phyloP scores from a whole-genome alignment of 1,284 basidiomycete genomes.

The Leccinum fallax region DNA sequence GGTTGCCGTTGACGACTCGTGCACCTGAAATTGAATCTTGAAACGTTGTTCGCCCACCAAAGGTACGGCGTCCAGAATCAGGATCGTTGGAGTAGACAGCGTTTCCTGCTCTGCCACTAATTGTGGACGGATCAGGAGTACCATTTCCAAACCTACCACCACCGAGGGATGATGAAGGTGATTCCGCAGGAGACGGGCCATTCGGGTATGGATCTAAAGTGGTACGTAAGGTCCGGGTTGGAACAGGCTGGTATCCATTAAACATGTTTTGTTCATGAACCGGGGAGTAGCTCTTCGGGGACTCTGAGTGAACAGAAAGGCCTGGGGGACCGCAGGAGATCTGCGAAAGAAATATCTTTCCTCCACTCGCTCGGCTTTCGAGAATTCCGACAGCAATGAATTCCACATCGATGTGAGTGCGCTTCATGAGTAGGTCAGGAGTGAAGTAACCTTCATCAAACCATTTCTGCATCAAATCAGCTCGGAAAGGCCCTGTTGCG shows the following conservation, averaged over 20 bases:
- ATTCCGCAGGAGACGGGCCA: slow-evolving; percentile 59
- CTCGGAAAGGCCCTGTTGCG: slow-evolving; percentile 85
- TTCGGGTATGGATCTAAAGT: slow-evolving; percentile 62
- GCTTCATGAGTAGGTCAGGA: slow-evolving; percentile 83
- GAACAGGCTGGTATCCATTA: slow-evolving; percentile 64
- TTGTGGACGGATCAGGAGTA: slow-evolving; percentile 67
- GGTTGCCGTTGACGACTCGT: slow-evolving; percentile 38
- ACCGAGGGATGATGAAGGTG: slow-evolving; percentile 70
- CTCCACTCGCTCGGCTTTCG: slow-evolving; percentile 49
- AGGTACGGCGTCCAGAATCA: slow-evolving; percentile 35
- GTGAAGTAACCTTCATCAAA: slow-evolving; percentile 90
- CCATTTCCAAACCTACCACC: slow-evolving; percentile 59
- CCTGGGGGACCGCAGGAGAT: slow-evolving; percentile 54
- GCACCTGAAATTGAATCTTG: slow-evolving; percentile 39
- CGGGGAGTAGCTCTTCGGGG: slow-evolving; percentile 38
- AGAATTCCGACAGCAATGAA: slow-evolving; percentile 69
- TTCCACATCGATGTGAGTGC: slow-evolving; percentile 63
- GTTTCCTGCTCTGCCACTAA: slow-evolving; percentile 49
- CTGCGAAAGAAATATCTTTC: slow-evolving; percentile 66
- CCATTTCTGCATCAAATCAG: slow-evolving; percentile 96
- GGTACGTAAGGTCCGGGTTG: slow-evolving; percentile 56
- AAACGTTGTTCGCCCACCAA: slow-evolving; percentile 39
- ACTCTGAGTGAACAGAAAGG: slow-evolving; percentile 49
- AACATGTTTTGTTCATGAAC: slow-evolving; percentile 43
- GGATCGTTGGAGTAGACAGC: slow-evolving; percentile 43